phyloP scores from a whole-genome alignment of 352 stramenopile species.

The Phytopythium montanum region DNA sequence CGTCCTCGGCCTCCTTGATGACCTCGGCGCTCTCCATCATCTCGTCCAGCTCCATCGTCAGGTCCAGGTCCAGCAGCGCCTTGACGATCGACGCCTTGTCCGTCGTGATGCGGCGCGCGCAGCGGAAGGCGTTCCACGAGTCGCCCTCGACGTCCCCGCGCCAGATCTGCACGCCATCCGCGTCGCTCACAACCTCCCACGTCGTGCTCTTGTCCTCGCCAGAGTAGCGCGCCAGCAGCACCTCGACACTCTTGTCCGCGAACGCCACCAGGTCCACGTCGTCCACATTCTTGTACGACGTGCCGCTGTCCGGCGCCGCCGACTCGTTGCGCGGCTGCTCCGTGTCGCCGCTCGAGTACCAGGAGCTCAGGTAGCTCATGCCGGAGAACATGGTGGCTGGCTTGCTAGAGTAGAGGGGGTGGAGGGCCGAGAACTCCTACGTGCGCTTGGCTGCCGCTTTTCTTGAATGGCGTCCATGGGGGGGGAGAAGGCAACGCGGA shows the following conservation, averaged over 20 bases:
- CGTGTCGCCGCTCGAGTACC: constrained; percentile 5
- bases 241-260: constrained; percentile 59
- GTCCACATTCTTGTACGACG: constrained; percentile 35
- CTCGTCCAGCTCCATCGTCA: constrained; percentile 72
- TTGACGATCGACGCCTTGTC: constrained; percentile 53
- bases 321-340: constrained; percentile 19
- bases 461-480: constrained; percentile 1
- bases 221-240: constrained; percentile 58
- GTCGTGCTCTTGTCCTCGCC: constrained; percentile 62
- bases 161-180: constrained; percentile 50
- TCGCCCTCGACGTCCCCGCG: constrained; percentile 56
- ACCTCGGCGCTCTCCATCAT: constrained; percentile 72
- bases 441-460: not conserved
- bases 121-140: constrained; percentile 72
- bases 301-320: constrained; percentile 19
- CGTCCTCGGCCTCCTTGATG: constrained; percentile 50
- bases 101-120: constrained; percentile 44
- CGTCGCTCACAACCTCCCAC: constrained; percentile 65
- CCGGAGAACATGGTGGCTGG: constrained; percentile 7
- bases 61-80: constrained; percentile 53
- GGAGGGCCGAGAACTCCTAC: not conserved
- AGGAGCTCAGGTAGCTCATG: constrained; percentile 28
- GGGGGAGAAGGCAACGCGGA: not conserved
- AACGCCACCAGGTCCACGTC: constrained; percentile 66
- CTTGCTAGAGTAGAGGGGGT: not conserved